Conservation (phyloP, 1,139 yeast genomes). For the Magnusiomyces suaveolens region DNA sequence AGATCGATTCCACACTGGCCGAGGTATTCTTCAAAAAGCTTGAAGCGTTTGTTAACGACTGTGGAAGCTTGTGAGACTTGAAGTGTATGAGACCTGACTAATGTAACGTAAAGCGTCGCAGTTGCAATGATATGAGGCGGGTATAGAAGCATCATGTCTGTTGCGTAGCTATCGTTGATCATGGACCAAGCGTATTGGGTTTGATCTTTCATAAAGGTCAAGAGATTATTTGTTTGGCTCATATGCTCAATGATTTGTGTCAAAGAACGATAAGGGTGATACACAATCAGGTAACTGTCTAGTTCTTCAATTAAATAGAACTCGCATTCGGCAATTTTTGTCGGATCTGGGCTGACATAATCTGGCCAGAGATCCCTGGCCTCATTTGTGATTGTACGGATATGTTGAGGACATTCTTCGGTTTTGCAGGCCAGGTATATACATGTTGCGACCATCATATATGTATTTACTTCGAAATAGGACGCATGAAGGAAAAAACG, state of each 20-base stretch:
- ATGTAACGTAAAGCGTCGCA: slow-evolving; percentile 66
- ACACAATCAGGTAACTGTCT: slow-evolving; percentile 67
- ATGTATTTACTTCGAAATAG: slow-evolving; percentile 70
- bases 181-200: slow-evolving; percentile 82
- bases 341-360: slow-evolving; percentile 81
- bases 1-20: slow-evolving; percentile 70
- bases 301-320: slow-evolving; percentile 86
- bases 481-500: slow-evolving; percentile 67
- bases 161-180: slow-evolving; percentile 79
- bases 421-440: slow-evolving; percentile 85
- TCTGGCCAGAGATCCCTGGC: slow-evolving; percentile 94
- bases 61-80: slow-evolving; percentile 8
- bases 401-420: slow-evolving; percentile 93
- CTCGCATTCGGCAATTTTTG: slow-evolving; percentile 93
- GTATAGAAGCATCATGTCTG: slow-evolving; percentile 69
- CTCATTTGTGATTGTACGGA: slow-evolving; percentile 69
- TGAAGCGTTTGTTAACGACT: slow-evolving; percentile 33
- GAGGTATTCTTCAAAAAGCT: slow-evolving; percentile 50
- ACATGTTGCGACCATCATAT: slow-evolving; percentile 72
- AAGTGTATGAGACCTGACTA: slow-evolving; percentile 32
- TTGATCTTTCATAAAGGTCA: slow-evolving; percentile 51
- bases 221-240: slow-evolving; percentile 28
- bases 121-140: slow-evolving; percentile 91
- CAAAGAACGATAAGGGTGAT: slow-evolving; percentile 81
- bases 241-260: slow-evolving; percentile 47